Base-by-base conservation (phyloP, 768 basidiomycete species). In the Trametes cinnabarina region DNA sequence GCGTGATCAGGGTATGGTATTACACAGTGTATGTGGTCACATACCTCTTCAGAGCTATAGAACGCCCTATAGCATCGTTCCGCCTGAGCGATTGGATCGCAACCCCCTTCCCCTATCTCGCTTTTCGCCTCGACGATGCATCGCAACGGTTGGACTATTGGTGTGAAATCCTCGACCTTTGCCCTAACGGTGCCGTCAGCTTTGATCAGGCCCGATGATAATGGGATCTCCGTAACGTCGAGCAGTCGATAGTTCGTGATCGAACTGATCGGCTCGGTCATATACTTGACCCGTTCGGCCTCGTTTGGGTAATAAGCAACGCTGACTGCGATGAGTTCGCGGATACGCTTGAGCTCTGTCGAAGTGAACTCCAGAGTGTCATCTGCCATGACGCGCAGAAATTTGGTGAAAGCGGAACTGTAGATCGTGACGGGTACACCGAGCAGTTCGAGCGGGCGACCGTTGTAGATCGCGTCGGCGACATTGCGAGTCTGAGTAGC, bases 31-130 rank as follows among this genome's bases (percentile, higher is more conserved):
- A 32, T 7, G 6, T 32, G 30, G 30, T 32, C 17, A 28, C 60
- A 15, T 30, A 60, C 58, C 51, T 56, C 50, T 6, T 47, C 25
- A 32, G 58, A 59, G 8, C 35, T 40, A 41, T 57, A 59, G 23
- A 54, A 44, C 7, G 55, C 55, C 20, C 32, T 44, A 30, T 64
- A 64, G 23, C 15, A 44, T 30, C 37, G 46, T 34, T 60, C 59
- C 4, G 51, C 59, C 42, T 64, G 51, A 28, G 51, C 56, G 17
- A 28, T 26, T 9, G 63, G 63, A 32, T 64, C 59, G 43, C 59
- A 28, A 5, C 47, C 40, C 7, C 58, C 59, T 28, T 48, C 22
- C 15, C 59, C 63, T n/a, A 58, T 14, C 51, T 64, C 59, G 19
- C 11, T 4, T 53, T 49, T 26, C 11, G 30, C 39, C 39, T 51